These are phyloP conservation scores for Colletotrichum simmondsii DNA, from an alignment of 2,329 filamentous ascomycete genomes.

Conservation along the genomic window DNA sequence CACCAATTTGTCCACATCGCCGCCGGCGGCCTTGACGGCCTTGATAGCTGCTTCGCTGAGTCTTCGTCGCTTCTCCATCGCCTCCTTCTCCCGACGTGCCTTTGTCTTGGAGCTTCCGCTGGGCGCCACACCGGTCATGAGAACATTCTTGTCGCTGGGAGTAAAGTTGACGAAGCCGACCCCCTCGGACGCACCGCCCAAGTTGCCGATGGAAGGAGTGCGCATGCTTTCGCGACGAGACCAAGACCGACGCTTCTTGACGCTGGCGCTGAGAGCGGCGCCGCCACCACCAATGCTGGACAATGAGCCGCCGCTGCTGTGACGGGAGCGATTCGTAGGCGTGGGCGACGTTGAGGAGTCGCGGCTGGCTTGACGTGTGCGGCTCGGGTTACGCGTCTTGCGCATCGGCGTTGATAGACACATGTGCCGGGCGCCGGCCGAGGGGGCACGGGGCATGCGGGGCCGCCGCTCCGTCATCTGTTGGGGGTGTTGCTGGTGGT, in stretches of 20 bases:
- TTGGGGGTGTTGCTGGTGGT: constrained; percentile 36
- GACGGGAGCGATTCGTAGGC: constrained; percentile 46
- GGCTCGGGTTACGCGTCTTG: constrained; percentile 53
- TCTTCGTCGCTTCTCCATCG: constrained; percentile 77
- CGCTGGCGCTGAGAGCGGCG: constrained; percentile 51
- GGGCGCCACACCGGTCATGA: constrained; percentile 91
- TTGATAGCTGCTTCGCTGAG: constrained; percentile 76
- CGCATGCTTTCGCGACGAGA: constrained; percentile 41
- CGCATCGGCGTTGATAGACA: constrained; percentile 51
- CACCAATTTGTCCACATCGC: constrained; percentile 67
- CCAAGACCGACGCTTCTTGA: constrained; percentile 49
- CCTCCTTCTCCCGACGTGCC: constrained; percentile 89
- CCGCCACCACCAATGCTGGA: constrained; percentile 42
- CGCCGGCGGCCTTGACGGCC: constrained; percentile 77
- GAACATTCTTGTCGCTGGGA: constrained; percentile 78
- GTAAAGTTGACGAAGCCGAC: constrained; percentile 91
- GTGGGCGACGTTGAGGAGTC: constrained; percentile 49
- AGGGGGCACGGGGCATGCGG: constrained; percentile 63
- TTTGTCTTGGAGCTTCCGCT: constrained; percentile 95
- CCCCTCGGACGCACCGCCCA: constrained; percentile 43
- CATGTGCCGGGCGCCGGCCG: constrained; percentile 63
- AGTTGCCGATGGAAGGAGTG: constrained; percentile 41
- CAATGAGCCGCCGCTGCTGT: constrained; percentile 52
- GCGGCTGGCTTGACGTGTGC: constrained; percentile 38
- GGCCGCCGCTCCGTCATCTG: constrained; percentile 49